Percentiles rank a stretch among this genome's conserved stretches.
These are phyloP conservation scores for Lolium multiflorum DNA, from an alignment of 176 grass and related monocot species.

Conservation along the genomic window DNA sequence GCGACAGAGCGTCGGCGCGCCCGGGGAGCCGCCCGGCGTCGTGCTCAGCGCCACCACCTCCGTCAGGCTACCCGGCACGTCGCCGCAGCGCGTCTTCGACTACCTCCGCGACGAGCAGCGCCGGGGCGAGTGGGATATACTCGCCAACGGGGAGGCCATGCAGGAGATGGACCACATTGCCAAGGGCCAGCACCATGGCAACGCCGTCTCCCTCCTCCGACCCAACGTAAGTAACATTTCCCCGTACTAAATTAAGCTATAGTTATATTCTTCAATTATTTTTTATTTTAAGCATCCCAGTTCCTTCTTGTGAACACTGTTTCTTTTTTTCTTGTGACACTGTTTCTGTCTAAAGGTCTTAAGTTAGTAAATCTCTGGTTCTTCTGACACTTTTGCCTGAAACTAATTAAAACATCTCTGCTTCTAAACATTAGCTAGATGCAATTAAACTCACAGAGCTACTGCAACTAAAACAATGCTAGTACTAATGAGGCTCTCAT, in stretches of 20 bases:
- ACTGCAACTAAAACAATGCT: neutral
- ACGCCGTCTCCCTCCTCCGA: slow-evolving; percentile 85
- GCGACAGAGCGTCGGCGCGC: slow-evolving; percentile 63
- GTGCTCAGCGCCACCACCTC: slow-evolving; percentile 78
- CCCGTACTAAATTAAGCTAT: too few species aligned
- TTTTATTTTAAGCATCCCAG: neutral
- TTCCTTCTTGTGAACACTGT: neutral
- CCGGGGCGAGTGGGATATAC: slow-evolving; percentile 78
- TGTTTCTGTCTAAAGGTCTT: neutral
- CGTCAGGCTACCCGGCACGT: slow-evolving; percentile 48
- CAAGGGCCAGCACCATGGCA: slow-evolving; percentile 87
- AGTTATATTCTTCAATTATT: neutral
- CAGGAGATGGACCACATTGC: slow-evolving; percentile 93
- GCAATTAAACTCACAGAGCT: neutral
- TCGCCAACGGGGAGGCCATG: slow-evolving; percentile 75
- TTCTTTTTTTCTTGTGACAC: neutral
- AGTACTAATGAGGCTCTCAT: neutral
- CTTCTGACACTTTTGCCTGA: neutral
- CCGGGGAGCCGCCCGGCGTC: slow-evolving; percentile 62
- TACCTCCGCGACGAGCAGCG: slow-evolving; percentile 72
- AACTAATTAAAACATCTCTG: neutral
- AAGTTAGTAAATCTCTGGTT: neutral
- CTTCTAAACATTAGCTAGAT: neutral
- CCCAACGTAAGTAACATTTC: slow-evolving; percentile 65
- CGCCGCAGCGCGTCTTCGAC: slow-evolving; percentile 61